These are phyloP conservation scores for Candida insectalens DNA, from an alignment of 805 yeast genomes.

Conservation along the genomic window DNA sequence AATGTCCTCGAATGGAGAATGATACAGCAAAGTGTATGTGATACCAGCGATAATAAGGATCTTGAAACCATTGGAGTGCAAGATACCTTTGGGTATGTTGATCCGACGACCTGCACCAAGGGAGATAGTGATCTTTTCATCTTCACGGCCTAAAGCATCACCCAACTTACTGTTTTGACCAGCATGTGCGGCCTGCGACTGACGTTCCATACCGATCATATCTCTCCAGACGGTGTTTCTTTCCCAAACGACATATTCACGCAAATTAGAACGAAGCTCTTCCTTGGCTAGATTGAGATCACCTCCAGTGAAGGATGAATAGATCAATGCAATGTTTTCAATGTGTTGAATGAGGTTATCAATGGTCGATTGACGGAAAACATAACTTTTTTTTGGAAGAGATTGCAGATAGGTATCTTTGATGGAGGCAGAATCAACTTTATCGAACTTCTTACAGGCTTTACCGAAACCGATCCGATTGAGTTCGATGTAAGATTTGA, in stretches of 20 bases:
- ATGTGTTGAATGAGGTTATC: constrained; percentile 41
- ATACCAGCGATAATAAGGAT: constrained; percentile 36
- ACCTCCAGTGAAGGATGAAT: constrained; percentile 28
- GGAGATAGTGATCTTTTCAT: constrained; percentile 14
- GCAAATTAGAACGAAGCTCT: constrained; percentile 43
- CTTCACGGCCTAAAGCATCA: constrained; percentile 9
- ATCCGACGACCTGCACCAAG: constrained; percentile 22
- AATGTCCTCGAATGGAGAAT: constrained; percentile 50
- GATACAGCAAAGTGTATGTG: constrained; percentile 38
- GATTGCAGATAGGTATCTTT: constrained; percentile 47
- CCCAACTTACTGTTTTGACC: constrained; percentile 19
- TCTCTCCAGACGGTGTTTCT: constrained; percentile 97
- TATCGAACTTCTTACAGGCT: constrained; percentile 87
- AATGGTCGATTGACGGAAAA: constrained; percentile 44
- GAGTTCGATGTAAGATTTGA: constrained; percentile 73
- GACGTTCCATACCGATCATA: constrained; percentile 83
- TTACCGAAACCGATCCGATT: constrained; percentile 86
- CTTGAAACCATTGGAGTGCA: constrained; percentile 31
- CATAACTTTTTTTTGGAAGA: constrained; percentile 36
- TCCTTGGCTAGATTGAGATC: constrained; percentile 31
- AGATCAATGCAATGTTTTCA: constrained; percentile 30
- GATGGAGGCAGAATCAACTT: constrained; percentile 54
- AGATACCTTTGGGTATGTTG: constrained; percentile 25
- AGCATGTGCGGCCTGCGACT: constrained; percentile 62
- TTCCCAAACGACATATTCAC: constrained; percentile 96